phyloP scores from a whole-genome alignment of 2,329 filamentous ascomycete genomes.

The Fonsecaea erecta region DNA sequence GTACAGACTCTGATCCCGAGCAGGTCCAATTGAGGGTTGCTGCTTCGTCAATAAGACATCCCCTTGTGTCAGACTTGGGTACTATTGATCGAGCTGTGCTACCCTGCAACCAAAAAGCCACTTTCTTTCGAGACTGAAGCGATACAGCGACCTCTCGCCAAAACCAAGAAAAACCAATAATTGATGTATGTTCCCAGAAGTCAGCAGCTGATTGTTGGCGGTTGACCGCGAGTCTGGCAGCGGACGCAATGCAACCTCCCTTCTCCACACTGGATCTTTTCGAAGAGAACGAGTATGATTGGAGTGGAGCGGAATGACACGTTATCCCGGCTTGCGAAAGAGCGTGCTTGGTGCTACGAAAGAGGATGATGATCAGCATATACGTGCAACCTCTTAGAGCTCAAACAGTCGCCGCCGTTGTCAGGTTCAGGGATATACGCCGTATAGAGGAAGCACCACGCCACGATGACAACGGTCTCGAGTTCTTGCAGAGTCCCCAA shows the following conservation, averaged over 20 bases:
- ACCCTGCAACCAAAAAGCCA: neutral
- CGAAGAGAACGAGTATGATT: neutral
- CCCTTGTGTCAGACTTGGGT: neutral
- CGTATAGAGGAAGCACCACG: neutral
- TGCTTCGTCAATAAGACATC: neutral
- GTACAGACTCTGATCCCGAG: neutral
- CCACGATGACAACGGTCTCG: neutral
- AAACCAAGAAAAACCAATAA: neutral
- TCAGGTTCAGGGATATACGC: too few species aligned
- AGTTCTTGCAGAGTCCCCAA: neutral
- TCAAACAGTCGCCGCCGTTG: too few species aligned
- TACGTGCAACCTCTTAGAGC: too few species aligned
- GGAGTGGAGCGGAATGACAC: neutral
- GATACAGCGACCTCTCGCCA: neutral
- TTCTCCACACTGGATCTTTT: neutral
- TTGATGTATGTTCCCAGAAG: neutral
- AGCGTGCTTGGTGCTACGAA: neutral
- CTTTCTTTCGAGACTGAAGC: neutral
- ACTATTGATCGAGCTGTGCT: neutral
- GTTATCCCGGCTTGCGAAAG: neutral
- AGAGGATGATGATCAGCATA: too few species aligned
- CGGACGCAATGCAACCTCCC: neutral
- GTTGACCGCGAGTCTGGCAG: slow-evolving; percentile 12
- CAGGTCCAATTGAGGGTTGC: neutral
- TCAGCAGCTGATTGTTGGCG: neutral